Percentiles rank a stretch among this genome's conserved stretches.
phyloP scores from a whole-genome alignment of 345 rosid species.

The Gossypium mustelinum region DNA sequence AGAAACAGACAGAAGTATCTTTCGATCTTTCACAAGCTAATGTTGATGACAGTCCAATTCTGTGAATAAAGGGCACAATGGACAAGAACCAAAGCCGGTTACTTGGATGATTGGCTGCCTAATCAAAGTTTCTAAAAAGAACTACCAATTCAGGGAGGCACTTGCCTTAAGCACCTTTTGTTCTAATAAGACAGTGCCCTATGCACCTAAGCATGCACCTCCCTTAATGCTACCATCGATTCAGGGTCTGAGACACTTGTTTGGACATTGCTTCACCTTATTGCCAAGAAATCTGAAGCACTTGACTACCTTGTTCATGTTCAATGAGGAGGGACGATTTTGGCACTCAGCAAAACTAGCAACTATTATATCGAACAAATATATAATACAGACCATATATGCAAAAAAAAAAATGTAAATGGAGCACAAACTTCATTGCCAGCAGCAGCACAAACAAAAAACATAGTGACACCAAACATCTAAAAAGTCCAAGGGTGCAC shows the following conservation, averaged over 20 bases:
- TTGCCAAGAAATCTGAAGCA: not conserved
- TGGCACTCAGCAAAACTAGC: constrained; percentile 1
- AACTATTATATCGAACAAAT: not conserved
- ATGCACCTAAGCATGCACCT: not conserved
- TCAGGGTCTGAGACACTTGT: constrained; percentile 1
- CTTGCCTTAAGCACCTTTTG: not conserved
- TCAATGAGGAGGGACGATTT: not conserved
- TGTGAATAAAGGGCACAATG: not conserved
- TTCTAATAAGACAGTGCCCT: not conserved
- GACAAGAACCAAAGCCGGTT: not conserved
- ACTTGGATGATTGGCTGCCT: not conserved
- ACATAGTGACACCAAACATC: constrained; percentile 23
- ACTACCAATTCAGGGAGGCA: not conserved
- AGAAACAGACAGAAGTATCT: not conserved
- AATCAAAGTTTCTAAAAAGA: not conserved
- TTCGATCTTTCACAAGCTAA: not conserved
- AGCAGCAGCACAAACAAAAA: constrained; percentile 8
- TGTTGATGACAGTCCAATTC: not conserved
- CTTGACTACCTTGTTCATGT: not conserved
- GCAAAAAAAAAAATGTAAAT: not conserved
- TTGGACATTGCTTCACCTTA: not conserved
- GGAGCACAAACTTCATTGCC: not conserved
- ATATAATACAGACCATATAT: not conserved
- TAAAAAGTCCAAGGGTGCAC: constrained; percentile 22
- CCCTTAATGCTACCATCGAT: not conserved